Percentiles rank a stretch among this genome's conserved stretches.
Conservation (phyloP, 495 filamentous ascomycete species). For the Bathelium albidoporum region DNA sequence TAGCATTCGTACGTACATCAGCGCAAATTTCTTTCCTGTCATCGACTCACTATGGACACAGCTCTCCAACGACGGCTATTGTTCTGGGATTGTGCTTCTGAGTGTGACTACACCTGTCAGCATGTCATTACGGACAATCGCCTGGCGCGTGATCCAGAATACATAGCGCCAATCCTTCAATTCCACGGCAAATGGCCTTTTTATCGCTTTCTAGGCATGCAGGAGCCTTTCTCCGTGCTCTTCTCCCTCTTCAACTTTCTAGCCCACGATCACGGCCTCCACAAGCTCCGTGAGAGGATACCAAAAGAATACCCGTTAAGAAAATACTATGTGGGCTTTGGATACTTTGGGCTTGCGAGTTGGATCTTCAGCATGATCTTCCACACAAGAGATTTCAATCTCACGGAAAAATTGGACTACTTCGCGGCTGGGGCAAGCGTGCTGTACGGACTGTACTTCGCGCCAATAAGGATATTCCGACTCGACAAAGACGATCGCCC, state of each 20-base stretch:
- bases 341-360: constrained; percentile 68
- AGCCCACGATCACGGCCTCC: constrained; percentile 74
- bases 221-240: constrained; percentile 86
- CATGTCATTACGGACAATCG: constrained; percentile 78
- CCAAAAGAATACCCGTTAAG: constrained; percentile 64
- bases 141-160: constrained; percentile 51
- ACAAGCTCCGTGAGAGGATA: constrained; percentile 55
- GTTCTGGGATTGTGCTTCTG: constrained; percentile 71
- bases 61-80: constrained; percentile 61
- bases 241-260: constrained; percentile 85
- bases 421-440: constrained; percentile 88
- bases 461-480: constrained; percentile 69
- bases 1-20: constrained; percentile 42
- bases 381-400: constrained; percentile 72
- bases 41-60: constrained; percentile 19
- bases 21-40: background rate
- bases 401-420: constrained; percentile 92
- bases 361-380: constrained; percentile 88
- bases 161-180: constrained; percentile 62
- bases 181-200: constrained; percentile 99
- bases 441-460: constrained; percentile 80
- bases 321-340: constrained; percentile 68
- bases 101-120: constrained; percentile 98
- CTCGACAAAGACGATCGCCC: constrained; percentile 54
- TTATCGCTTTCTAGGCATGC: constrained; percentile 75